These are phyloP conservation scores for Lentinula guzmanii DNA, from an alignment of 768 basidiomycete genomes.

Conservation along the genomic window DNA sequence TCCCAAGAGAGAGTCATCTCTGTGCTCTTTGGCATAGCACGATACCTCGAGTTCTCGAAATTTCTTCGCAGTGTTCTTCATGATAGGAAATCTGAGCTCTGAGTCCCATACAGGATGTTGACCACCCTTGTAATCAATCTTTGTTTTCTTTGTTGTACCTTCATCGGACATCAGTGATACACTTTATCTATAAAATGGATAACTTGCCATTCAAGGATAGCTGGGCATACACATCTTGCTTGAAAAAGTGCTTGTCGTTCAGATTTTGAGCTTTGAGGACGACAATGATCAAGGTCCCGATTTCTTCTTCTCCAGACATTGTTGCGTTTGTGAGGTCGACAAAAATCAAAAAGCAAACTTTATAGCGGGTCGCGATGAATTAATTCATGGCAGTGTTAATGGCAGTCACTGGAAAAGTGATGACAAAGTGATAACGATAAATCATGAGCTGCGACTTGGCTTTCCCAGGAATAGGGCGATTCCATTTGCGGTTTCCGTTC, in stretches of 20 bases:
- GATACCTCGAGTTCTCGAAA: conserved; percentile 62
- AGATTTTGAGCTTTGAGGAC: conserved; percentile 83
- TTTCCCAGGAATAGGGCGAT: background rate
- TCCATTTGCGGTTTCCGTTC: background rate
- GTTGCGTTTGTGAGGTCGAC: background rate
- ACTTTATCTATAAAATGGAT: background rate
- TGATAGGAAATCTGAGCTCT: conserved; percentile 74
- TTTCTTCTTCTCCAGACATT: conserved; percentile 29
- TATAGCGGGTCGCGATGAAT: background rate
- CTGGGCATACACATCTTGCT: conserved; percentile 85
- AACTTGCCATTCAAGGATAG: conserved; percentile 42
- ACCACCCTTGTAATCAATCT: conserved; percentile 77
- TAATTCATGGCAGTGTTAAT: background rate
- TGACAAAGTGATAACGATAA: background rate
- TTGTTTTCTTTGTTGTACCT: conserved; percentile 61
- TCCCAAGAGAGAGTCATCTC: conserved; percentile 71
- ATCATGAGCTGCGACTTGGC: background rate
- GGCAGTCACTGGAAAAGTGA: background rate
- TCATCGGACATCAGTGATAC: background rate
- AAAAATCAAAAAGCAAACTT: background rate
- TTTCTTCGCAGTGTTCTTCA: conserved; percentile 48
- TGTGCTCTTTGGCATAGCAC: conserved; percentile 76
- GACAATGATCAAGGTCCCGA: conserved; percentile 82
- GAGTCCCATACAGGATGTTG: conserved; percentile 94
- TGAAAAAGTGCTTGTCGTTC: conserved; percentile 80